Percentiles rank a stretch among this genome's conserved stretches.
Evolutionary conservation across 1,139 yeast genomes (phyloP).

Genomic region (Lodderomyces orthopsilosis): DNA sequence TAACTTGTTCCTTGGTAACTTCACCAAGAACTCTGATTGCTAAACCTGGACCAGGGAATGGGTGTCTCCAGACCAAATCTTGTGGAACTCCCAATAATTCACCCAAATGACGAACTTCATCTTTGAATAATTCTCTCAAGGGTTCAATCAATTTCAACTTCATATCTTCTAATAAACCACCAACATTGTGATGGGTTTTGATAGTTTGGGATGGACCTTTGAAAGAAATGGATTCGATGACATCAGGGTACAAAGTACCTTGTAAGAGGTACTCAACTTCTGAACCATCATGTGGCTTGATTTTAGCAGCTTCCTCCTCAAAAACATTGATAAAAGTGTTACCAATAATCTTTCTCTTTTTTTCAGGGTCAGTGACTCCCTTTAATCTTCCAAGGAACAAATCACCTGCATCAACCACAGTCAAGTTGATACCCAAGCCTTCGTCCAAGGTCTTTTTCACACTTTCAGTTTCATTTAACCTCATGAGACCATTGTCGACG

Average conservation of each 20-base stretch:
- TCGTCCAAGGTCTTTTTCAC: slow-evolving; percentile 88
- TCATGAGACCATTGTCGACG: slow-evolving; percentile 97
- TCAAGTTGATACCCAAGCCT: slow-evolving; percentile 91
- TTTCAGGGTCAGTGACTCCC: slow-evolving; percentile 98
- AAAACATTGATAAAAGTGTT: slow-evolving; percentile 96
- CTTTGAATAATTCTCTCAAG: slow-evolving; percentile 95
- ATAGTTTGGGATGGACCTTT: slow-evolving; percentile 99
- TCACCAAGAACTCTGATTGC: slow-evolving; percentile 98
- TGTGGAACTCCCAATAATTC: slow-evolving; percentile 92
- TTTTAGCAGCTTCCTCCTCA: slow-evolving; percentile 92
- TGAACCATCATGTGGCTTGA: slow-evolving; percentile 84
- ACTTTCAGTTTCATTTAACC: slow-evolving; percentile 84
- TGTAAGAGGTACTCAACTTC: slow-evolving; percentile 92
- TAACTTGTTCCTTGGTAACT: slow-evolving; percentile 88
- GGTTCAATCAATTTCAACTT: slow-evolving; percentile 98
- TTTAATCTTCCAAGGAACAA: slow-evolving; percentile 80
- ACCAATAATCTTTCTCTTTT: slow-evolving; percentile 98
- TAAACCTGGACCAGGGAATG: slow-evolving; percentile 99
- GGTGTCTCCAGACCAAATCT: slow-evolving; percentile 99
- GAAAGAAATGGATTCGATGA: slow-evolving; percentile 96
- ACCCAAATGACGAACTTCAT: slow-evolving; percentile 96
- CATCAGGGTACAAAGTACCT: slow-evolving; percentile 98
- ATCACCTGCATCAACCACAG: slow-evolving; percentile 92
- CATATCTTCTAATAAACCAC: slow-evolving; percentile 97
- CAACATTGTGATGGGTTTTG: slow-evolving; percentile 98